Conservation (phyloP, 805 yeast genomes). For the Saturnispora galanensis region DNA sequence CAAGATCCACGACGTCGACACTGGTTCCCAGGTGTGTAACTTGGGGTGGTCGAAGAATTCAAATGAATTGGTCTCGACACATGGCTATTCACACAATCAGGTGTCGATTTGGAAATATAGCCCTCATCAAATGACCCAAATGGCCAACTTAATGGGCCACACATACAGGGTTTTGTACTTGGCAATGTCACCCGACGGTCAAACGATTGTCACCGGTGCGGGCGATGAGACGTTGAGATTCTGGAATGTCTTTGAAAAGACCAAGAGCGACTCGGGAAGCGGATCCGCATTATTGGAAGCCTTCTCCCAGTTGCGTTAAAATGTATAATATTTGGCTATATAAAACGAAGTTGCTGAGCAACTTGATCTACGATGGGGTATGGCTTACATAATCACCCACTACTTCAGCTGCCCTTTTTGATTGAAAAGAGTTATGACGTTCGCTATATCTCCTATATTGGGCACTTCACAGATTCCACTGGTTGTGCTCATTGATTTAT, state of each 20-base stretch:
- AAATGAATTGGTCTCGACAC: slow-evolving; percentile 87
- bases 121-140: slow-evolving; percentile 60
- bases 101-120: slow-evolving; percentile 92
- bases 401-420: not conserved
- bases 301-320: slow-evolving; percentile 57
- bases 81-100: slow-evolving; percentile 87
- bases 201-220: slow-evolving; percentile 94
- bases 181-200: slow-evolving; percentile 91
- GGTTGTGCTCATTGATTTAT: slow-evolving; percentile 37
- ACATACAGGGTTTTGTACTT: slow-evolving; percentile 85
- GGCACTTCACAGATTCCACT: slow-evolving; percentile 49
- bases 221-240: slow-evolving; percentile 95
- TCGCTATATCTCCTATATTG: slow-evolving; percentile 30
- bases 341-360: not conserved
- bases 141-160: slow-evolving; percentile 90
- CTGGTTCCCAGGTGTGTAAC: slow-evolving; percentile 95
- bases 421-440: slow-evolving; percentile 4
- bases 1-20: slow-evolving; percentile 70
- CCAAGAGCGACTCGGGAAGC: slow-evolving; percentile 45
- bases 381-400: not conserved
- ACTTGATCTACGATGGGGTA: not conserved
- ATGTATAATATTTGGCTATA: slow-evolving; percentile 4
- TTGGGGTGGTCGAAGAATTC: slow-evolving; percentile 88
- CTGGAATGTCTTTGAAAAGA: slow-evolving; percentile 90
- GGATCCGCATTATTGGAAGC: slow-evolving; percentile 63